phyloP scores from a whole-genome alignment of 2,329 filamentous ascomycete genomes.

The Pseudocercospora vitis region DNA sequence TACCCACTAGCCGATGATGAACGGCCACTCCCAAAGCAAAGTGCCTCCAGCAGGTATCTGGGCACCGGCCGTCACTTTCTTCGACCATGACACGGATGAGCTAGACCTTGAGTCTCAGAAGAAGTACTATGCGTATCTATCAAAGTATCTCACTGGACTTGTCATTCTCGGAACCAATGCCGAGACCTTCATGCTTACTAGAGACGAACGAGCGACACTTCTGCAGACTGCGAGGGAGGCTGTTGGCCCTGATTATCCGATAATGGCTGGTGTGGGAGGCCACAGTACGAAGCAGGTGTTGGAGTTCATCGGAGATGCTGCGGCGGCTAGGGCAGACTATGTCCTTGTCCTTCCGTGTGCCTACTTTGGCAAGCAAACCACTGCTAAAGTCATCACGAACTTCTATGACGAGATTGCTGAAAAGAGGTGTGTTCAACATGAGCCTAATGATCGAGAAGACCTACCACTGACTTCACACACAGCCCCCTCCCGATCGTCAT shows the following conservation, averaged over 20 bases:
- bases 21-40: constrained; percentile 17
- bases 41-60: constrained; percentile 55
- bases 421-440: constrained; percentile 45
- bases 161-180: constrained; percentile 51
- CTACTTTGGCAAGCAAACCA: constrained; percentile 49
- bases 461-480: not conserved
- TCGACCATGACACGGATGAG: constrained; percentile 42
- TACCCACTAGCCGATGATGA: constrained; percentile 18
- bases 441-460: constrained; percentile 47
- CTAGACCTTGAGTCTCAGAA: constrained; percentile 46
- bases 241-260: constrained; percentile 44
- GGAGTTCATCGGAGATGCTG: constrained; percentile 46
- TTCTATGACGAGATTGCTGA: constrained; percentile 56
- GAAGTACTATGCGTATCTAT: constrained; percentile 48
- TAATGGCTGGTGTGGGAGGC: constrained; percentile 48
- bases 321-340: constrained; percentile 45
- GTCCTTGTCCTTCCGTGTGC: constrained; percentile 46
- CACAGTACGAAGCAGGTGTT: constrained; percentile 47
- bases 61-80: constrained; percentile 49
- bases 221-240: constrained; percentile 45
- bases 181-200: constrained; percentile 49
- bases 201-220: constrained; percentile 44
- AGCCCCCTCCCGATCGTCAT: constrained; percentile 52
- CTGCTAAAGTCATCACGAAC: constrained; percentile 41
- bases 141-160: constrained; percentile 46